Evolutionary conservation across 129 eudicot genomes (phyloP).

Genomic region (Centella asiatica): DNA sequence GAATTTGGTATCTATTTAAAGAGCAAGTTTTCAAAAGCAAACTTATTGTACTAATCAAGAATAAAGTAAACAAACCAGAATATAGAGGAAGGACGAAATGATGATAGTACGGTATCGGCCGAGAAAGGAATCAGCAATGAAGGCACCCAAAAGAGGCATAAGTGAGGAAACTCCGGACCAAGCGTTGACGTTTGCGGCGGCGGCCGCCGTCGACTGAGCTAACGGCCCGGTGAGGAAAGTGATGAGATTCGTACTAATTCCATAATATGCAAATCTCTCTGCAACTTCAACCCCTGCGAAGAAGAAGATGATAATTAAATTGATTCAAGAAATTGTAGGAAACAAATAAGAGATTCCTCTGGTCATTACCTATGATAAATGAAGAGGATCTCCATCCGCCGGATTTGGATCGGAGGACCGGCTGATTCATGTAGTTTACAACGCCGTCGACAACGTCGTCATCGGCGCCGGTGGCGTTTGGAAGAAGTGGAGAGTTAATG

Average conservation of each 20-base stretch:
- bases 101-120: conserved; percentile 61
- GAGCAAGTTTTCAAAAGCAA: too few species aligned
- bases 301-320: not conserved
- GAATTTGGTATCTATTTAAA: too few species aligned
- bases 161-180: conserved; percentile 61
- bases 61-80: conserved; percentile 28
- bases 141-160: conserved; percentile 58
- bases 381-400: conserved; percentile 45
- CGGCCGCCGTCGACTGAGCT: conserved; percentile 62
- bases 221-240: conserved; percentile 38
- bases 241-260: conserved; percentile 43
- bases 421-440: conserved; percentile 29
- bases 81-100: conserved; percentile 51
- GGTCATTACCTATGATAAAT: conserved; percentile 28
- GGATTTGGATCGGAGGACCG: conserved; percentile 23
- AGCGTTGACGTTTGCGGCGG: conserved; percentile 60
- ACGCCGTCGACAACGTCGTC: conserved; percentile 24
- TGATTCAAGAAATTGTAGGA: not conserved
- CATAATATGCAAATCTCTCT: conserved; percentile 57
- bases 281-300: conserved; percentile 62
- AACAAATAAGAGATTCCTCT: not conserved
- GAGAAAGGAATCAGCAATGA: conserved; percentile 53
- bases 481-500: conserved; percentile 1
- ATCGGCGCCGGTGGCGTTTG: not conserved
- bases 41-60: not conserved